Evolutionary conservation across 2,329 filamentous ascomycete species (phyloP), one percentile per base, ranked within the genome.

Genomic region (Botrytis fragariae): DNA sequence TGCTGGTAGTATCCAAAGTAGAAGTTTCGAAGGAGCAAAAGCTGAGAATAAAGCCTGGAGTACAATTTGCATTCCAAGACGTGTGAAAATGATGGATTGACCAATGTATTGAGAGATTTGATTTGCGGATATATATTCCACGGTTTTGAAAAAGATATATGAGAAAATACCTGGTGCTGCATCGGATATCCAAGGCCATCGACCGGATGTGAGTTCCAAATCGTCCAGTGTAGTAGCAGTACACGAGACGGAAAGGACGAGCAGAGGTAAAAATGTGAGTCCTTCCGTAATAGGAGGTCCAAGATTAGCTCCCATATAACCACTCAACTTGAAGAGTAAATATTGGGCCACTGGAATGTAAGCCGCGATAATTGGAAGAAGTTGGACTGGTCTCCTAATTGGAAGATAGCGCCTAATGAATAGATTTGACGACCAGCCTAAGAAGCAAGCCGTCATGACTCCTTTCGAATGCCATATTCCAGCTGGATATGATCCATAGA

Each of bases 401-500:
- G 85, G 83, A 82, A 90, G 80, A 14, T 84, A 80, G 42, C 85
- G 82, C 71, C 82, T 83, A 54, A 93, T 80, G 20, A 86, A 83
- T 65, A 91, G 81, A 79, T 92, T 93, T 39, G 87, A 86, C 14
- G 92, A 87, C 88, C 93, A 93, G 48, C 93, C 94, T 25, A 90
- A 82, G 75, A 94, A 91, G 74, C 90, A 89, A 42, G 89, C 90
- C 5, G 88, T 84, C 77, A 90, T 90, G 75, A 94, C 84, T 74
- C 90, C 86, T 80, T 88, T 87, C 69, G 86, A 84, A 81, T 98
- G 95, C 81, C 91, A 92, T 76, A 91, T 85, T 1, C 89, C 87
- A 0, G 94, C 86, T 1, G 95, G 93, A 54, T 97, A 93, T 25
- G 91, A 90, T 70, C 96, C 96, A 82, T 97, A 98, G 18, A 97